A percentile compares a stretch with the other conserved stretches of the same genome.
Evolutionary conservation across 306 rosid species (phyloP).

Genomic region (Glycine soja): DNA sequence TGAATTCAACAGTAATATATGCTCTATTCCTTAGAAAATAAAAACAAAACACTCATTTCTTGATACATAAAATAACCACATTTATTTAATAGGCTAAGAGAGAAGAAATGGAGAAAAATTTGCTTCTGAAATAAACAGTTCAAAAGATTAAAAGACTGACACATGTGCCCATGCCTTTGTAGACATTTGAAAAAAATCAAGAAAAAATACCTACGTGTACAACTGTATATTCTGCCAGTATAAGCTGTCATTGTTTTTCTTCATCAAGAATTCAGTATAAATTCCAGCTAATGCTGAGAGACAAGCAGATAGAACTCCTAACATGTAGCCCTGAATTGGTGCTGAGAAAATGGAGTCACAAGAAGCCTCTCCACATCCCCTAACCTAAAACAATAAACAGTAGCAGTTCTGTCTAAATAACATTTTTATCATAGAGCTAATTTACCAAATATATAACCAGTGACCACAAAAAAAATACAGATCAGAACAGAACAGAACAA

Average conservation of each 20-base stretch:
- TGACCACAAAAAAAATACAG: background rate
- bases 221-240: conserved; percentile 98
- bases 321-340: conserved; percentile 88
- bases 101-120: background rate
- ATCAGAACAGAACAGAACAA: background rate
- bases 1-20: conserved; percentile 21
- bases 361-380: conserved; percentile 89
- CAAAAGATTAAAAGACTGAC: conserved; percentile 47
- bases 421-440: conserved; percentile 8
- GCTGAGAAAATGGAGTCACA: conserved; percentile 88
- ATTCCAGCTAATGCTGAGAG: conserved; percentile 96
- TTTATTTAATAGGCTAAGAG: conserved; percentile 13
- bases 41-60: conserved; percentile 4
- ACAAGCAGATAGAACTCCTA: conserved; percentile 90
- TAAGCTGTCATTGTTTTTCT: conserved; percentile 93
- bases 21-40: conserved; percentile 17
- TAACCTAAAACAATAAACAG: conserved; percentile 61
- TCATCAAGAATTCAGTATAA: conserved; percentile 95
- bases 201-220: conserved; percentile 82
- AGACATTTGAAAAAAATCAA: conserved; percentile 28
- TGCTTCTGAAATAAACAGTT: conserved; percentile 25
- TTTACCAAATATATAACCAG: background rate
- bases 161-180: conserved; percentile 1
- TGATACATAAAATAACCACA: conserved; percentile 24
- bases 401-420: conserved; percentile 34